Evolutionary conservation across 495 filamentous ascomycete genomes (phyloP), one percentile per base, ranked within the genome.

Genomic region (Ascodesmis nigricans): DNA sequence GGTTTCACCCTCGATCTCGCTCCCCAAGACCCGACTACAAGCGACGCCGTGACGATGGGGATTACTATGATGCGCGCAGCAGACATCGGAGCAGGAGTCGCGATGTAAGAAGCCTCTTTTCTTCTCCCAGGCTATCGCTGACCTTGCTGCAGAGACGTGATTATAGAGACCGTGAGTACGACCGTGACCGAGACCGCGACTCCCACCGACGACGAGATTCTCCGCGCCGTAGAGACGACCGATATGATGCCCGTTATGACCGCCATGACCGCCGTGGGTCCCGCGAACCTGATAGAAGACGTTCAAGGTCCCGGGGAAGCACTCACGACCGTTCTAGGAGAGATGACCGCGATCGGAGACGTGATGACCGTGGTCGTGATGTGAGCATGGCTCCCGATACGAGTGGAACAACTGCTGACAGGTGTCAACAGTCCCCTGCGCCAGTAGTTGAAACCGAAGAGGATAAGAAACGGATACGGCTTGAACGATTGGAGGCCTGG

Each of bases 401-500:
- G n/a, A n/a, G n/a, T n/a, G 49, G 42, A 16, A 43, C 55, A 9
- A 64, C 59, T 44, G 46, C 58, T 41, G 63, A 56, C 33, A 66
- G 73, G 53, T 75, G 78, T 54, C 41, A 69, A 50, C 45, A 56
- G 21, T 59, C 69, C 11, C 60, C 73, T 36, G 56, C 61, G 23
- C 50, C 64, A 32, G 47, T 64, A 34, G 55, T 60, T 20, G 68
- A 37, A 45, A 68, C 74, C 11, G 79, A 83, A 40, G 75, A 76
- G 35, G 75, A 87, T 25, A 84, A 87, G 50, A 78, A 81, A 48
- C 76, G 71, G 29, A 78, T 90, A 51, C 61, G 77, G 32, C 62
- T 83, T 21, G 78, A 81, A 19, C 84, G 81, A 40, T 53, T 91
- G 21, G 77, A 83, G 53, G 78, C 79, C 42, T 91, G 82, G 81